Evolutionary conservation across 1,284 basidiomycete genomes (phyloP).

Genomic region (Ceratobasidium sp.): DNA sequence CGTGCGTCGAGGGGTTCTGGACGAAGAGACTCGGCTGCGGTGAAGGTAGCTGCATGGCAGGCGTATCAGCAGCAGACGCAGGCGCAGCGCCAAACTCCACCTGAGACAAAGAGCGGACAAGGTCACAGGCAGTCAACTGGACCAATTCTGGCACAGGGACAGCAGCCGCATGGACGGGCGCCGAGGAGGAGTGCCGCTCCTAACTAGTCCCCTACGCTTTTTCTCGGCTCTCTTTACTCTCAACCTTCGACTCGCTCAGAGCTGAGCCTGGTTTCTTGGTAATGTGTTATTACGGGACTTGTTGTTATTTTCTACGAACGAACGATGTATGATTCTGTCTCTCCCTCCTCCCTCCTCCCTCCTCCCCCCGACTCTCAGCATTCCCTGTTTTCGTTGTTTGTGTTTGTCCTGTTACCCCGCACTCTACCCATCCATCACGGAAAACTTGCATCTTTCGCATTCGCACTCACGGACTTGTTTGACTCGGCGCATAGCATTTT

Average conservation of each 20-base stretch:
- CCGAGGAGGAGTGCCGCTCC: constrained; percentile 20
- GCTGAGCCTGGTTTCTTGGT: neutral
- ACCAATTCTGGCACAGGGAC: neutral
- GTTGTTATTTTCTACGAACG: neutral
- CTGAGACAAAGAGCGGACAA: neutral
- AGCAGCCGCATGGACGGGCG: constrained; percentile 14
- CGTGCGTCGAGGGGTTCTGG: neutral
- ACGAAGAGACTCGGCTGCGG: constrained; percentile 42
- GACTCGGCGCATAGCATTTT: constrained; percentile 9
- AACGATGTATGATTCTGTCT: neutral
- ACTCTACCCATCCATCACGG: no score
- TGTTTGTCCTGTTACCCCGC: neutral
- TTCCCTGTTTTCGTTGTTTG: constrained; percentile 8
- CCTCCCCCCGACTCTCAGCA: neutral
- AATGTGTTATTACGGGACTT: neutral
- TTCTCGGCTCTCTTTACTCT: no score
- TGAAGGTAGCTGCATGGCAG: constrained; percentile 88
- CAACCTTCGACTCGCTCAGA: neutral
- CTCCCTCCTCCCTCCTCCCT: neutral
- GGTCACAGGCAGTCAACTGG: constrained; percentile 19
- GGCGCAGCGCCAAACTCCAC: constrained; percentile 51
- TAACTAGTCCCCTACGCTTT: neutral
- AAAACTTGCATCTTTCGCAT: no score
- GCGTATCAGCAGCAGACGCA: constrained; percentile 70
- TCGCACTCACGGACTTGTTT: constrained; percentile 6